Base-by-base conservation (phyloP, 192 early-diverging fungal genomes). In the Podila clonocystis region DNA sequence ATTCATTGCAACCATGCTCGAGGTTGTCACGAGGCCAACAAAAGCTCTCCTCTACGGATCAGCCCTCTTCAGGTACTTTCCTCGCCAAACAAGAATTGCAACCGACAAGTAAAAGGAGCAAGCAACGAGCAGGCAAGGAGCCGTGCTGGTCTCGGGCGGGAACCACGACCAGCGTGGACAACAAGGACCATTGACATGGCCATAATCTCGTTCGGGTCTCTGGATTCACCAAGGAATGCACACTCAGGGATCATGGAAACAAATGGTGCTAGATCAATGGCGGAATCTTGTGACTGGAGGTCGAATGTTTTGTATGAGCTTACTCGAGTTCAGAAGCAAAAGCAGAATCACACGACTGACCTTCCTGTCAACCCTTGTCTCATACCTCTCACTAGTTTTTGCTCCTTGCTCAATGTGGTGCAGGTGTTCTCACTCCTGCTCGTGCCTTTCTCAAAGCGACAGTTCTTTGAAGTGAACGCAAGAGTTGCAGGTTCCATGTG, bases 391-490 rank as follows among this genome's bases (percentile, higher is more conserved):
- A 1, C 9, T 68, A 85, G 84, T 48, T 82, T 85, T 61, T 82
- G 80, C n/a, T 79, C 82, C 36, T 50, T 82, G 58, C 69, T 85
- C 58, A 85, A 85, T 79, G 74, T 86, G 12, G 82, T 85, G 33
- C 88, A 89, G 57, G 57, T 86, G 38, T 78, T 77, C 50, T 88
- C 88, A 1, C 63, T 89, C 38, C 70, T 87, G 34, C 49, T 88
- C 28, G 63, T 65, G 24, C 88, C 88, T 0, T 86, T 87, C 67
- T 85, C 87, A n/a, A 70, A 77, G 57, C 64, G 82, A 31, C 72
- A 85, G 48, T 78, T 89, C 57, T 85, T 86, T 67, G 72, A 82
- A 50, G 84, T 89, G 36, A 89, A 89, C 67, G 83, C 88, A 3
- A 63, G 79, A 31, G 72, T 87, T 1, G 80, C 82, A 22, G 85